phyloP scores from a whole-genome alignment of 116 monocot genomes.

The Cymodocea nodosa region DNA sequence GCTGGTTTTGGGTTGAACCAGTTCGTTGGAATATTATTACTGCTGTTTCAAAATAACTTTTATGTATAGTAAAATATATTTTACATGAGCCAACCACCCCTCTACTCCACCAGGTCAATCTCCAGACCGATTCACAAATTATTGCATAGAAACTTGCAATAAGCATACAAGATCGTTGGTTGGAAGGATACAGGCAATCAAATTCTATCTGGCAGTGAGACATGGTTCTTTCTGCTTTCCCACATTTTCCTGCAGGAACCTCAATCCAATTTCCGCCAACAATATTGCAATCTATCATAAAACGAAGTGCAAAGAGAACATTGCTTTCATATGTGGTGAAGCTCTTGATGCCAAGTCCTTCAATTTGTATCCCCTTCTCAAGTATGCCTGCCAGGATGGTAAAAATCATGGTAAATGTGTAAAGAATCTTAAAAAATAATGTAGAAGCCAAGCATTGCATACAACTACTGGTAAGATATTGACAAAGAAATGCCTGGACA shows the following conservation, averaged over 20 bases:
- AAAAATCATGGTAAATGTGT: neutral
- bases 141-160: no score
- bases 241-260: constrained; percentile 66
- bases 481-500: no score
- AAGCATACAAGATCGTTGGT: no score
- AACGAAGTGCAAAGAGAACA: constrained; percentile 96
- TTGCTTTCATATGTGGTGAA: constrained; percentile 99
- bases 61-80: no score
- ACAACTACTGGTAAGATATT: neutral
- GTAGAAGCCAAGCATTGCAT: neutral
- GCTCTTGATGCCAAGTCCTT: constrained; percentile 82
- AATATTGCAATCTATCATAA: constrained; percentile 96
- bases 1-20: no score
- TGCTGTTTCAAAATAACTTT: no score
- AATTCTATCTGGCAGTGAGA: constrained; percentile 86
- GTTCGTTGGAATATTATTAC: no score
- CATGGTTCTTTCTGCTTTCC: constrained; percentile 41
- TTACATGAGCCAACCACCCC: no score
- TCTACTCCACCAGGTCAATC: no score
- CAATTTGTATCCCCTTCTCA: constrained; percentile 79
- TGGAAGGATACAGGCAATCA: constrained; percentile 84
- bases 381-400: constrained; percentile 50
- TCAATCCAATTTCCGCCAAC: constrained; percentile 99
- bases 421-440: neutral
- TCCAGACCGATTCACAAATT: no score